phyloP scores from a whole-genome alignment of 2,329 filamentous ascomycete genomes.

The Cercospora sp. region DNA sequence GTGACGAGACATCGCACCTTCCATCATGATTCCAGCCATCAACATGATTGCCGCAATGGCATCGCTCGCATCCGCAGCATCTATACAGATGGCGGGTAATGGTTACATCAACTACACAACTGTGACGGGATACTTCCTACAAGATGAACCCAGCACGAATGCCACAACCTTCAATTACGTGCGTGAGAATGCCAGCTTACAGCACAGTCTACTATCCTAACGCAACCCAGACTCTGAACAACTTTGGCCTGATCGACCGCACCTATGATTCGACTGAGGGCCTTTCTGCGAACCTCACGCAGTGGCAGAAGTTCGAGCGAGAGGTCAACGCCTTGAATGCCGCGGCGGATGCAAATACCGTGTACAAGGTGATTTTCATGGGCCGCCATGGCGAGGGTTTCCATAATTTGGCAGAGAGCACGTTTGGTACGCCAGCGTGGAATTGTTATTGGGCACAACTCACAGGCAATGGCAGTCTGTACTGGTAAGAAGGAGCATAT shows the following conservation, averaged over 20 bases:
- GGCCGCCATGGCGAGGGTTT: slow-evolving; percentile 69
- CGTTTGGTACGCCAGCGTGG: slow-evolving; percentile 68
- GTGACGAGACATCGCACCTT: background rate
- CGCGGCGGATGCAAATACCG: slow-evolving; percentile 50
- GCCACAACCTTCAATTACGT: slow-evolving; percentile 65
- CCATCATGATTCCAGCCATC: slow-evolving; percentile 14
- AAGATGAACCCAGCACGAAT: slow-evolving; percentile 60
- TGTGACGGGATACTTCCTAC: slow-evolving; percentile 63
- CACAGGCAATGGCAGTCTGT: slow-evolving; percentile 62
- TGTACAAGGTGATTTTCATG: slow-evolving; percentile 70
- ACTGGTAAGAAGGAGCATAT: slow-evolving; percentile 48
- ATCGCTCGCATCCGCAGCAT: slow-evolving; percentile 14
- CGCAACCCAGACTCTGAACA: slow-evolving; percentile 53
- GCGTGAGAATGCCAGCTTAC: slow-evolving; percentile 15
- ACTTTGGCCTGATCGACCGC: slow-evolving; percentile 66
- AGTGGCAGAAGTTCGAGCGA: slow-evolving; percentile 65
- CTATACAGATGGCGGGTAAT: slow-evolving; percentile 15
- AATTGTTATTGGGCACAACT: slow-evolving; percentile 65
- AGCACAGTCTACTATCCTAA: background rate
- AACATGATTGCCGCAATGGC: slow-evolving; percentile 13
- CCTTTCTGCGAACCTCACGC: slow-evolving; percentile 52
- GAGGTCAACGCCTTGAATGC: slow-evolving; percentile 61
- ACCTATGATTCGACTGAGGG: slow-evolving; percentile 56
- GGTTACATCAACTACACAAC: slow-evolving; percentile 60
- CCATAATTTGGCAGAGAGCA: slow-evolving; percentile 64